Evolutionary conservation across 306 rosid genomes (phyloP).

Genomic region (Begonia masoniana): DNA sequence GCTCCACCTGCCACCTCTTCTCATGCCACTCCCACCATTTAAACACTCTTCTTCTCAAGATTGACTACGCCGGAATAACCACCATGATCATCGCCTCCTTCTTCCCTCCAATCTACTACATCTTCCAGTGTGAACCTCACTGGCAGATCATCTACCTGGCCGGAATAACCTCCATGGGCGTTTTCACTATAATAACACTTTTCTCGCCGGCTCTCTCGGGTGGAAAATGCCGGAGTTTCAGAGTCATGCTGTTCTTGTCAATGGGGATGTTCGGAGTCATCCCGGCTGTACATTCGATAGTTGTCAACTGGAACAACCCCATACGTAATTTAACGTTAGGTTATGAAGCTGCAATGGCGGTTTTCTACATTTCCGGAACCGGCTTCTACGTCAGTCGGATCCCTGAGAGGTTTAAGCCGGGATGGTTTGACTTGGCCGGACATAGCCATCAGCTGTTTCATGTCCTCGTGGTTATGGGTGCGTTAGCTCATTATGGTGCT

Average conservation of each 20-base stretch:
- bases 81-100: constrained; percentile 49
- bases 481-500: constrained; percentile 39
- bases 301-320: constrained; percentile 24
- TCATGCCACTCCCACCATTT: constrained; percentile 47
- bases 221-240: constrained; percentile 26
- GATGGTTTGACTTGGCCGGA: constrained; percentile 57
- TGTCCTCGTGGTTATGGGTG: constrained; percentile 58
- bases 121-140: constrained; percentile 54
- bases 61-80: constrained; percentile 52
- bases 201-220: constrained; percentile 33
- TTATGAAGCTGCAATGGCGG: constrained; percentile 46
- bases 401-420: constrained; percentile 58
- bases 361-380: constrained; percentile 48
- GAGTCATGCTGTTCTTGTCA: constrained; percentile 40
- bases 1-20: constrained; percentile 52
- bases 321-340: constrained; percentile 36
- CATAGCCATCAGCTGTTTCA: constrained; percentile 57
- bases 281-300: constrained; percentile 36
- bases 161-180: constrained; percentile 34
- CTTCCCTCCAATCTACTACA: constrained; percentile 50
- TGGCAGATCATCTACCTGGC: constrained; percentile 38
- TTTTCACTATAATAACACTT: constrained; percentile 28
- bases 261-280: constrained; percentile 46
- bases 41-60: constrained; percentile 33
- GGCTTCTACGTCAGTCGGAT: constrained; percentile 38